phyloP scores from a whole-genome alignment of 2,329 filamentous ascomycete genomes.

The Ophiostoma novo-ulmi region DNA sequence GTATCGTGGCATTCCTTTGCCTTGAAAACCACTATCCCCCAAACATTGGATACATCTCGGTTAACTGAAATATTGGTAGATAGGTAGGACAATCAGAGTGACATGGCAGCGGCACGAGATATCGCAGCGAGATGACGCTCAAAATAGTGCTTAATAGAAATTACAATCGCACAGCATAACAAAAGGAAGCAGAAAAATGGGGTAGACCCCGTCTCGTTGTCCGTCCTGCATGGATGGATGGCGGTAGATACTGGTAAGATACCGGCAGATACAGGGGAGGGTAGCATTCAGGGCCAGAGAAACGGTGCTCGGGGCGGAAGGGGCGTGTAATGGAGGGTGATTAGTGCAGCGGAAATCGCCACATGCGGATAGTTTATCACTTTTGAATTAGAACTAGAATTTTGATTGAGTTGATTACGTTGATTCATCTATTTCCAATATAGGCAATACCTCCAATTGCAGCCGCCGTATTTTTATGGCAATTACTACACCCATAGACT shows the following conservation, averaged over 20 bases:
- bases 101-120: background rate
- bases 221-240: conserved; percentile 8
- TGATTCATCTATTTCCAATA: background rate
- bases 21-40: background rate
- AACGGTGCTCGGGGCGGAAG: conserved; percentile 27
- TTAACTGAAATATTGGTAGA: background rate
- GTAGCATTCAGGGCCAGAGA: conserved; percentile 5
- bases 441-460: background rate
- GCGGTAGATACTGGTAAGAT: background rate
- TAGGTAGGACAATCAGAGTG: background rate
- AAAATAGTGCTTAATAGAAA: background rate
- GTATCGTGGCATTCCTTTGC: background rate
- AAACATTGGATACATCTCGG: background rate
- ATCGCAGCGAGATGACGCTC: background rate
- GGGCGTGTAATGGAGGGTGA: background rate
- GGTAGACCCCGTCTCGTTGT: conserved; percentile 13
- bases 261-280: background rate
- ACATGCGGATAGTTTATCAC: background rate
- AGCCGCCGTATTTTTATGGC: too few species aligned
- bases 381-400: background rate
- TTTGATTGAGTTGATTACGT: background rate
- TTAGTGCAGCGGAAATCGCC: background rate
- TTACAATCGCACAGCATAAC: background rate
- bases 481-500: background rate
- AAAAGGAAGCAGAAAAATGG: background rate